Base-by-base conservation (phyloP, 176 grass and related monocot species). In the Cenchrus purpureus region DNA sequence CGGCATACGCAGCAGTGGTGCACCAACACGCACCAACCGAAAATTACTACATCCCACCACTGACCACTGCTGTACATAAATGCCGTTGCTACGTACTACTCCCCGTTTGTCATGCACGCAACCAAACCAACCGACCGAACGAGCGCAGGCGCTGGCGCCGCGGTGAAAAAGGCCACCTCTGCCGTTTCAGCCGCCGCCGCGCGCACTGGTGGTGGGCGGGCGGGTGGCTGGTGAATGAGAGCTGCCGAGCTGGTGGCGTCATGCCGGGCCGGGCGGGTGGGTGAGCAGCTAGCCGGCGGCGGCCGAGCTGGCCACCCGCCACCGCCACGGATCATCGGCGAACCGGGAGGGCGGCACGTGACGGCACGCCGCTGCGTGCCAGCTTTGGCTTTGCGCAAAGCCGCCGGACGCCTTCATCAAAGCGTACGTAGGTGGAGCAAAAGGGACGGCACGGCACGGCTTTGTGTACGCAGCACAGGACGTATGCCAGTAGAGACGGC, bases 321-420 rank as follows among this genome's bases (percentile, higher is more conserved):
- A 25, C 25, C 32, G 20, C 57, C 45, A 46, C 45, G 45, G 37
- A 55, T 40, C 37, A 56, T 42, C 2, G 11, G 3, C 81, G 81
- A 73, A 16, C 83, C 51, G 20, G 55, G 45, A 46, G 29, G 4
- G 19, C 66, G 68, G 68, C 85, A 87, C 78, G 70, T 80, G 85
- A 87, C 8, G 49, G n/a, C 79, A 82, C 49, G 79, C 34, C 3
- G 37, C 32, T 53, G 86, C 57, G 67, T 71, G 66, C 12, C 49
- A 66, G 40, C 76, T 79, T 73, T 67, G 50, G 71, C 75, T 88
- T 84, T 88, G 86, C 57, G 81, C 86, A 80, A 81, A 87, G 77
- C 77, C 32, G 31, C 11, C 22, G 32, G 53, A 2, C 37, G 29
- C 57, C 65, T 69, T 52, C 54, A 4, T 57, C 66, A 88, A 88